Base-by-base conservation (phyloP, 495 filamentous ascomycete species). In the Aspergillus cavernicola region DNA sequence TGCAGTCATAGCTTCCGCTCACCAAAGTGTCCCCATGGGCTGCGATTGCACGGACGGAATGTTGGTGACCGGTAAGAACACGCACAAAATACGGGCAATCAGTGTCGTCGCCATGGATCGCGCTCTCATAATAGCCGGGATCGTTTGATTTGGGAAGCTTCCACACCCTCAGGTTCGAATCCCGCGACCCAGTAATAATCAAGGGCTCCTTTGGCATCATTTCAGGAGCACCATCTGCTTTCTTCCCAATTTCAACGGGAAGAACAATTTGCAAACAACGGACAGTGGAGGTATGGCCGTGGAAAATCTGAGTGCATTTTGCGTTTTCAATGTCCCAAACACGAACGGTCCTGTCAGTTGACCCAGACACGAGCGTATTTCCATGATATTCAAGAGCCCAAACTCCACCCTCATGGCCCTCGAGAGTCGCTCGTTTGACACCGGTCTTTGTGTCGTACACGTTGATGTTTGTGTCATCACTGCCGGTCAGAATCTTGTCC, bases 371-470 rank as follows among this genome's bases (percentile, higher is more conserved):
- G 18, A 99, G 72, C 11, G 86, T 89, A 61, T 97, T 96, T 44
- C 91, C 92, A 56, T 95, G 83, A 62, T 99, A 97, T 62, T 99
- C 91, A 26, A 99, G 77, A 40, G 93, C 93, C 93, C 93, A 99
- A 5, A 99, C 93, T 38, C 93, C 93, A 38, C 93, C 93, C 62
- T 99, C 95, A 64, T 99, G 93, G 16, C 93, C 93, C 63, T 88
- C 85, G 4, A 99, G 80, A 32, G 83, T 88, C 47, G 81, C 87
- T 52, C 89, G 83, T 44, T 95, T 70, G 50, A 86, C 87, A 50
- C 93, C 93, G 6, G 91, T 97, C 68, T 92, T 92, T 11, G 93
- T 99, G 62, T 97, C 92, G 66, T 97, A 99, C 36, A 99, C 92
- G 63, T 97, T 90, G 65, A 99, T 99, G 53, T 96, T 87, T 9